Conservation (phyloP, 371 early-diverging fungal species). For the Nematocida ironsii region DNA sequence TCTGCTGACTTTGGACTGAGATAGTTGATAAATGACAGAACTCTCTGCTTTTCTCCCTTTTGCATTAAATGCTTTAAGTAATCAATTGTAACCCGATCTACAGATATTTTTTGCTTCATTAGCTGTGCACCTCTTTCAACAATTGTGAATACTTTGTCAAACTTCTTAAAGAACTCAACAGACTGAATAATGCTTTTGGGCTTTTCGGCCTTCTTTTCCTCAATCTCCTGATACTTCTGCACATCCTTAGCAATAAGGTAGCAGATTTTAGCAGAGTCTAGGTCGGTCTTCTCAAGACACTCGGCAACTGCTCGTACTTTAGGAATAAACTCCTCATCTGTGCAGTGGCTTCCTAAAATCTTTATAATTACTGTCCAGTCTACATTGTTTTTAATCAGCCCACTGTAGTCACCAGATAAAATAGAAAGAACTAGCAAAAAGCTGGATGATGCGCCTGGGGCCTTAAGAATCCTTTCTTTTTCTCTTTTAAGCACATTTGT, state of each 20-base stretch:
- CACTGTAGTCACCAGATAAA: conserved; percentile 43
- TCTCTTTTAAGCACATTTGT: conserved; percentile 35
- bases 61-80: conserved; percentile 45
- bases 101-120: conserved; percentile 29
- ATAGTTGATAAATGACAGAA: conserved; percentile 5
- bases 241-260: conserved; percentile 48
- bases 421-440: conserved; percentile 42
- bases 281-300: conserved; percentile 25
- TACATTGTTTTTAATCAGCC: conserved; percentile 46
- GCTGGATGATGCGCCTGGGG: conserved; percentile 49
- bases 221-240: conserved; percentile 55
- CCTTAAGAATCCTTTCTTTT: conserved; percentile 41
- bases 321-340: conserved; percentile 51
- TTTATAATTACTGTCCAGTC: conserved; percentile 51
- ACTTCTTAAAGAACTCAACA: conserved; percentile 28
- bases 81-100: conserved; percentile 16
- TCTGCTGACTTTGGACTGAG: conserved; percentile 32
- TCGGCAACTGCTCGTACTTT: conserved; percentile 40
- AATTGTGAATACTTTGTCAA: conserved; percentile 30
- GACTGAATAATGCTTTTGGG: conserved; percentile 25
- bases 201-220: conserved; percentile 15
- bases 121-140: conserved; percentile 19
- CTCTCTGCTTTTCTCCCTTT: conserved; percentile 44
- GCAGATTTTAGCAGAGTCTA: conserved; percentile 39
- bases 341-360: conserved; percentile 52